A percentile compares a stretch with the other conserved stretches of the same genome.
Evolutionary conservation across 257 asterid genomes (phyloP).

Genomic region (Buddleja alternifolia): DNA sequence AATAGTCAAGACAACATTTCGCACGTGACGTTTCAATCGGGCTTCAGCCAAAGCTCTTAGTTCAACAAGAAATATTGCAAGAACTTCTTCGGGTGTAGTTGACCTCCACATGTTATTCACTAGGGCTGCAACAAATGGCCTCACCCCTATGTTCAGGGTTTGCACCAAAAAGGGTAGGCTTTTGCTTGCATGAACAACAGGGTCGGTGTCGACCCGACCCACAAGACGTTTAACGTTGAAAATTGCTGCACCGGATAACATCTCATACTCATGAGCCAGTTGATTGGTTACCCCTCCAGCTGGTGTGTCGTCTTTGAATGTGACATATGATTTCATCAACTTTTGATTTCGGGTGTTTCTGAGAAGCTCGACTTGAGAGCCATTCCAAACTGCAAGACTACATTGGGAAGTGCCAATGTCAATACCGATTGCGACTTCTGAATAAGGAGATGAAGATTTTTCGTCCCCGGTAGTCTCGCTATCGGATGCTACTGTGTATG

Average conservation of each 20-base stretch:
- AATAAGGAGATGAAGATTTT: slow-evolving; percentile 47
- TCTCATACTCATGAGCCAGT: slow-evolving; percentile 66
- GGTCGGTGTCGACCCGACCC: slow-evolving; percentile 86
- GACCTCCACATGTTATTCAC: slow-evolving; percentile 86
- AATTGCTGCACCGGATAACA: slow-evolving; percentile 76
- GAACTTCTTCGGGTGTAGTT: slow-evolving; percentile 87
- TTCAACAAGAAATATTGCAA: slow-evolving; percentile 79
- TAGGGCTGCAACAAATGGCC: slow-evolving; percentile 84
- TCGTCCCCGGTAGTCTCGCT: slow-evolving; percentile 83
- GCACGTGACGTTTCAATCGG: slow-evolving; percentile 61
- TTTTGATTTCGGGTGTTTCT: slow-evolving; percentile 72
- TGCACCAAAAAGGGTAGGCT: slow-evolving; percentile 86
- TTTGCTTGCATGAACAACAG: slow-evolving; percentile 73
- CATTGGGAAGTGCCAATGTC: slow-evolving; percentile 94
- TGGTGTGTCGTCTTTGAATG: slow-evolving; percentile 70
- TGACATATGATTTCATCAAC: slow-evolving; percentile 63
- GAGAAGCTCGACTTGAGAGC: slow-evolving; percentile 69
- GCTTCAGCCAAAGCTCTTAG: slow-evolving; percentile 70
- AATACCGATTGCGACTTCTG: slow-evolving; percentile 76
- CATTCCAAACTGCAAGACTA: slow-evolving; percentile 82
- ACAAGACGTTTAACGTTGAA: slow-evolving; percentile 82
- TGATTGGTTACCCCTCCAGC: slow-evolving; percentile 75
- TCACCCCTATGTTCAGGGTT: slow-evolving; percentile 68
- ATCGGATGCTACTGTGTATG: slow-evolving; percentile 85
- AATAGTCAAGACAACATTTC: slow-evolving; percentile 60